Conservation (phyloP, 1,284 basidiomycete genomes). For the Pyrrhoderma noxium region DNA sequence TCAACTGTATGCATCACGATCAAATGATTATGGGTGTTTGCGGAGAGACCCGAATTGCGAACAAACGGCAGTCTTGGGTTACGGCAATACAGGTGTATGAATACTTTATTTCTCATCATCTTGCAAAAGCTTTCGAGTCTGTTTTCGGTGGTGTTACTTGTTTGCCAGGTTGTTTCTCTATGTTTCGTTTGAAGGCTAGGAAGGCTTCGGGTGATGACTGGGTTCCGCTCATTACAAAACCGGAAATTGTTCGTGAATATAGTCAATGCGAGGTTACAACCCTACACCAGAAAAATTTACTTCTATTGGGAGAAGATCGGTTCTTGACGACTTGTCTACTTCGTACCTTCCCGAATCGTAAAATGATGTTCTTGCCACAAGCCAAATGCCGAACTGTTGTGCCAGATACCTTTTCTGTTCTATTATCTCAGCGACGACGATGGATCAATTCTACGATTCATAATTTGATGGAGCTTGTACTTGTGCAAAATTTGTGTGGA, state of each 20-base stretch:
- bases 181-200: constrained; percentile 97
- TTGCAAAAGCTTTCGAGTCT: constrained; percentile 97
- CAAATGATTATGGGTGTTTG: constrained; percentile 99
- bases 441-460: constrained; percentile 99
- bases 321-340: constrained; percentile 94
- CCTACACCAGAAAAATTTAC: constrained; percentile 95
- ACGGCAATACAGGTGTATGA: constrained; percentile 98
- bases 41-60: constrained; percentile 96
- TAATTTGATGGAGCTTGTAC: constrained; percentile 98
- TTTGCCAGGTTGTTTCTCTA: constrained; percentile 97
- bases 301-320: constrained; percentile 96
- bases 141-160: constrained; percentile 99
- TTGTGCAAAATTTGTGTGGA: constrained; percentile 92
- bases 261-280: constrained; percentile 91
- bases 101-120: constrained; percentile 98
- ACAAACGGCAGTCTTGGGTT: constrained; percentile 97
- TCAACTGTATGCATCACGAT: constrained; percentile 98
- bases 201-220: constrained; percentile 87
- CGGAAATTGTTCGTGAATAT: constrained; percentile 96
- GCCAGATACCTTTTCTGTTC: constrained; percentile 88
- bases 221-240: constrained; percentile 96
- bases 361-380: constrained; percentile 99
- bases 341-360: constrained; percentile 94
- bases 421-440: constrained; percentile 93
- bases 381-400: constrained; percentile 94